Evolutionary conservation across 108 stramenopile species (phyloP).

Genomic region (Mediolabrus comicus): DNA sequence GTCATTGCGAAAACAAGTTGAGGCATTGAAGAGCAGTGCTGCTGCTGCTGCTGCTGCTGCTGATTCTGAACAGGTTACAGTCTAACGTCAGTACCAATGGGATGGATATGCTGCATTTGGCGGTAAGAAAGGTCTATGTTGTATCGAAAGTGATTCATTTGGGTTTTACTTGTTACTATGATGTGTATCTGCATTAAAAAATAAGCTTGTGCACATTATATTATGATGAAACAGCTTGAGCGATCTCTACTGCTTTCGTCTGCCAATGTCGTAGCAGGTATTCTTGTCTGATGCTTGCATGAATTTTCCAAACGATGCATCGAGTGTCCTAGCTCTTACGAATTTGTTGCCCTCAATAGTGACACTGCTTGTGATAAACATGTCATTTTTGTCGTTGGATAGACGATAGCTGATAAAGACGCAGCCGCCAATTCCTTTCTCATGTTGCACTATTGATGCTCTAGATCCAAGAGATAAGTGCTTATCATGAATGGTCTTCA

Average conservation of each 20-base stretch:
- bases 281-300: neutral
- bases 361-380: neutral
- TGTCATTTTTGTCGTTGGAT: neutral
- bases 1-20: neutral
- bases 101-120: neutral
- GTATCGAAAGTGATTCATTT: neutral
- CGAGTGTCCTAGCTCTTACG: neutral
- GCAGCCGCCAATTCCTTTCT: neutral
- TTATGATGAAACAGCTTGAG: too few species aligned
- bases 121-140: neutral
- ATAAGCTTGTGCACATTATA: neutral
- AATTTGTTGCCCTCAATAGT: neutral
- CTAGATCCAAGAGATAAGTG: neutral
- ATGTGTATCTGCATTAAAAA: neutral
- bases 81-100: neutral
- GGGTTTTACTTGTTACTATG: neutral
- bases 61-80: neutral
- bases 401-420: neutral
- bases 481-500: neutral
- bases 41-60: neutral
- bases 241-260: neutral
- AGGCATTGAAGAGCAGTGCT: neutral
- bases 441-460: neutral
- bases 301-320: neutral
- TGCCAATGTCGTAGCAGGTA: neutral